Evolutionary conservation across 164 flowering plant species (phyloP), one percentile per base, ranked within the genome.

Genomic region (Akebia trifoliata): DNA sequence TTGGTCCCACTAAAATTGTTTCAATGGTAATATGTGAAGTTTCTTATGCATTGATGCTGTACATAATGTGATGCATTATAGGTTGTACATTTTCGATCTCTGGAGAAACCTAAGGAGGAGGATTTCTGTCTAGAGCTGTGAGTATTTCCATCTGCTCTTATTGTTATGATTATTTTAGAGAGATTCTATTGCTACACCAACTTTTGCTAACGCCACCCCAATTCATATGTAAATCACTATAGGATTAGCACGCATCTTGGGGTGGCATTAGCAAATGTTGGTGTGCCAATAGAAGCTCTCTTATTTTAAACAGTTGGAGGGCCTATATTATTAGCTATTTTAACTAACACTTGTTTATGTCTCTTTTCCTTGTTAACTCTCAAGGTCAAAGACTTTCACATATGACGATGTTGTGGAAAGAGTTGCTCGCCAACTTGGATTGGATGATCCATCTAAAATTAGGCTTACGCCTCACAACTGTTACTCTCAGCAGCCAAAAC

Each of bases 401-500:
- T 88, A 86, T 65, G 96, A 88, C 69, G 90, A 82, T 67, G 93
- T 88, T 21, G 90, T 84, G 63, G 90, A 82, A 55, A 86, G 72
- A 76, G 80, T 88, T 38, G 87, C 93, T 61, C 74, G 51, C 25
- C 81, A 76, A 9, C 76, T 88, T 72, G 82, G 85, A 40, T 68
- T 88, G 79, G 88, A 88, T 66, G 88, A 84, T 66, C 80, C 88
- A 43, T 75, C 95, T 8, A 87, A 84, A 69, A 75, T 87, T 43
- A 72, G 88, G 78, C 90, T 87, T 53, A 86, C 94, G 29, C 68
- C 86, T 32, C 94, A 84, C 60, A 85, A 87, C 71, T 85, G 86
- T 70, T 80, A 80, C 68, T 80, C 85, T 17, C 85, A 80, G 72
- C 83, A 84, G 61, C 90, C 87, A 20, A 84, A 78, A 52, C 83